Evolutionary conservation across 306 rosid genomes (phyloP).

Genomic region (Calophaca sinica): DNA sequence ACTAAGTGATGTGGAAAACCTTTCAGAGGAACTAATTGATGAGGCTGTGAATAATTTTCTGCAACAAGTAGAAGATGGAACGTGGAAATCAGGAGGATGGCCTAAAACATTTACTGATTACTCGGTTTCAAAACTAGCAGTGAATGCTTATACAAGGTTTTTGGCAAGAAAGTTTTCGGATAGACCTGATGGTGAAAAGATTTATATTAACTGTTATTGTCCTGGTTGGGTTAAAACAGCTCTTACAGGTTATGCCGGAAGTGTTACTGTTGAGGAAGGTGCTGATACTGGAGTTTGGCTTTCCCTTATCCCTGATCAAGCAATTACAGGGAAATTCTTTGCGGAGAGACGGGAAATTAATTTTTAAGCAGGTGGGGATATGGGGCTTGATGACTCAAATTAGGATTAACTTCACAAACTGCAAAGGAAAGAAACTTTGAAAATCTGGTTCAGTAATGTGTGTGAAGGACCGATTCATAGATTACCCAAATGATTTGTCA

Average conservation of each 20-base stretch:
- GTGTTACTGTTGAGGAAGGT: constrained; percentile 76
- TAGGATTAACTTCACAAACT: too few relatives aligned
- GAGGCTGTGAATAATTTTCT: constrained; percentile 48
- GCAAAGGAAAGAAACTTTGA: not conserved
- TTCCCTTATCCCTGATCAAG: constrained; percentile 84
- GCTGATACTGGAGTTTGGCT: constrained; percentile 97
- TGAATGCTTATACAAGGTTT: constrained; percentile 77
- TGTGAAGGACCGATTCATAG: too few relatives aligned
- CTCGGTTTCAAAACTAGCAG: constrained; percentile 84
- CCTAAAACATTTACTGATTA: constrained; percentile 79
- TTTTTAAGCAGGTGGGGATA: constrained; percentile 47
- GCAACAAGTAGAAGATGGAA: constrained; percentile 82
- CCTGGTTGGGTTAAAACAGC: constrained; percentile 98
- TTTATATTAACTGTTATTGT: constrained; percentile 80
- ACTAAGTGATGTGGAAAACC: constrained; percentile 40
- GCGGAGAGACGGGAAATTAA: constrained; percentile 88
- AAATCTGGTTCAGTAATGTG: not conserved
- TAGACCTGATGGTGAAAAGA: constrained; percentile 70
- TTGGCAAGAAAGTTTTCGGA: constrained; percentile 66
- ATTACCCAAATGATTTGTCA: not conserved
- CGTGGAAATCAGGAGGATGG: constrained; percentile 86
- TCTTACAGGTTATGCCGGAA: constrained; percentile 88
- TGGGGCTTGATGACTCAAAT: constrained; percentile 3
- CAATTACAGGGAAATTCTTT: constrained; percentile 73
- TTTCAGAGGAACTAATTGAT: too few relatives aligned